Percentiles rank a stretch among this genome's conserved stretches.
phyloP scores from a whole-genome alignment of 257 asterid genomes.

The Euphrasia confusa region DNA sequence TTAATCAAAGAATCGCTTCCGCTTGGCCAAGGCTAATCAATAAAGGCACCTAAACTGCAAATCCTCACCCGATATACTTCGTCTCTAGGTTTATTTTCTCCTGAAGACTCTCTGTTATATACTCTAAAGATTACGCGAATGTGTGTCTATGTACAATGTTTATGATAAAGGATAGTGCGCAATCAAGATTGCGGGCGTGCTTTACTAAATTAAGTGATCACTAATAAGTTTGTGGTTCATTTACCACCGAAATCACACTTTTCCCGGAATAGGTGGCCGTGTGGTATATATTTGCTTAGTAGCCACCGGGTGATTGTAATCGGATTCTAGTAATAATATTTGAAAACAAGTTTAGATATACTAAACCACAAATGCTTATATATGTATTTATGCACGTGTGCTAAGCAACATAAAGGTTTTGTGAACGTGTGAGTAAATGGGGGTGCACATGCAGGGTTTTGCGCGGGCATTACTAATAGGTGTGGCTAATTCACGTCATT shows the following conservation, averaged over 20 bases:
- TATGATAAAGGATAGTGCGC: constrained; percentile 24
- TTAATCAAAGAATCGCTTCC: constrained; percentile 10
- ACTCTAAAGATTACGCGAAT: background rate
- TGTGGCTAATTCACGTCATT: constrained; percentile 3
- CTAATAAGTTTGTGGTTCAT: constrained; percentile 1
- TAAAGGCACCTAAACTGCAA: constrained; percentile 10
- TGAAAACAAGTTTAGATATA: too few species aligned
- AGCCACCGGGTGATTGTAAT: constrained; percentile 22
- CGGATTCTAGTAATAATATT: background rate
- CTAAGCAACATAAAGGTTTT: constrained; percentile 5
- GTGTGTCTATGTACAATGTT: constrained; percentile 7
- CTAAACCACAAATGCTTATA: background rate
- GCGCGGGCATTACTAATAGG: constrained; percentile 24
- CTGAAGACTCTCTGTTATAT: constrained; percentile 2
- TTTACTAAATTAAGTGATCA: constrained; percentile 24
- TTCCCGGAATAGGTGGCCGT: constrained; percentile 21
- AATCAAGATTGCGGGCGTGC: constrained; percentile 26
- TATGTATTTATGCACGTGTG: background rate
- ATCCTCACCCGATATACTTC: constrained; percentile 15
- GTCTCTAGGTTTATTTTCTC: constrained; percentile 14
- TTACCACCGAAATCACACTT: constrained; percentile 15
- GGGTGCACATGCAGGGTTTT: constrained; percentile 22
- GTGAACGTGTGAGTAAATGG: constrained; percentile 10
- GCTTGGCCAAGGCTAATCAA: constrained; percentile 18
- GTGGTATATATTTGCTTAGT: constrained; percentile 11